Evolutionary conservation across 1,284 basidiomycete genomes (phyloP).

Genomic region (Trichosporon faecale): DNA sequence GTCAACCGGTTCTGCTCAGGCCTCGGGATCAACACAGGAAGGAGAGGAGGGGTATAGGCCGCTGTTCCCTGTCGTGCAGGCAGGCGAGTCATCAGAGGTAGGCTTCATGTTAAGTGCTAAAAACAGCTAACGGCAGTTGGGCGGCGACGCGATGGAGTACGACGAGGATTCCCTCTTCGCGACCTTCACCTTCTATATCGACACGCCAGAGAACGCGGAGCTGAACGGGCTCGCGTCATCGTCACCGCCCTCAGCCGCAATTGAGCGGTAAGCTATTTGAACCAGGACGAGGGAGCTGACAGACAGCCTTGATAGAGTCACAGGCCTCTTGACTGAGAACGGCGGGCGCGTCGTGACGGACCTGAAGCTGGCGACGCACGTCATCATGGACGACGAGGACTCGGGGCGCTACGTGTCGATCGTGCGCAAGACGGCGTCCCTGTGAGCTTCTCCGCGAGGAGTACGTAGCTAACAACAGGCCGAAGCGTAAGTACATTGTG

Average conservation of each 20-base stretch:
- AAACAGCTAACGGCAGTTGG: constrained; percentile 56
- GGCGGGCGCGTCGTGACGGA: constrained; percentile 66
- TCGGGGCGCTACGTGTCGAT: constrained; percentile 62
- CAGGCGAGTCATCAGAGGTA: constrained; percentile 38
- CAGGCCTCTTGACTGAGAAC: constrained; percentile 60
- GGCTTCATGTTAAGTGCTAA: constrained; percentile 17
- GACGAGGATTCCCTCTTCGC: constrained; percentile 67
- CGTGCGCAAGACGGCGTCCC: constrained; percentile 65
- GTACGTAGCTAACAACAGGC: constrained; percentile 53
- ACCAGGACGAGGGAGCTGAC: background rate
- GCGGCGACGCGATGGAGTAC: constrained; percentile 68
- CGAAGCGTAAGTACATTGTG: constrained; percentile 73
- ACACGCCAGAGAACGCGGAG: constrained; percentile 68
- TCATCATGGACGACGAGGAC: constrained; percentile 63
- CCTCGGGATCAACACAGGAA: background rate
- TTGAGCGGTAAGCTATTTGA: constrained; percentile 54
- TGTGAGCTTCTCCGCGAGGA: constrained; percentile 55
- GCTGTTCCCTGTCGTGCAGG: constrained; percentile 18
- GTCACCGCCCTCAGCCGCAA: constrained; percentile 54
- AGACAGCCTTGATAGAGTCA: constrained; percentile 60
- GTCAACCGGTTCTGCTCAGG: background rate
- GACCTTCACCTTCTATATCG: constrained; percentile 82
- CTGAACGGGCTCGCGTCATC: constrained; percentile 61
- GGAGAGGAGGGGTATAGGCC: constrained; percentile 57
- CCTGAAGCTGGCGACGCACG: constrained; percentile 72